phyloP scores from a whole-genome alignment of 1,284 basidiomycete genomes.

The Thecaphora frezii region DNA sequence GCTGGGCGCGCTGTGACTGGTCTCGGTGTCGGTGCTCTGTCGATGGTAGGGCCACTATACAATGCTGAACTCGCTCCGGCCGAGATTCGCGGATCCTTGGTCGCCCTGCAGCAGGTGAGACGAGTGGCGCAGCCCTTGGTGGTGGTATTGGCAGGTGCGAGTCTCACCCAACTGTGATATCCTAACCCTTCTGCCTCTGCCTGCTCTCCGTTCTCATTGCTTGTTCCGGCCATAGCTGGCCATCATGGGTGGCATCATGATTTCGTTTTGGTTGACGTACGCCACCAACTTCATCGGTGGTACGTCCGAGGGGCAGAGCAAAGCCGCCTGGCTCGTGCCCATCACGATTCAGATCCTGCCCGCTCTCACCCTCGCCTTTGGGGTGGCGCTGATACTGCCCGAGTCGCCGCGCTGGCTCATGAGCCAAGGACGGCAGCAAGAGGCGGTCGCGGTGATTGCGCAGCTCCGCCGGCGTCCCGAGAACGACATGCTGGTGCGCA shows the following conservation, averaged over 20 bases:
- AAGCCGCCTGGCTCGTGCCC: conserved; percentile 76
- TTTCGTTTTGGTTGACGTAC: conserved; percentile 78
- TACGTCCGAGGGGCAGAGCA: conserved; percentile 65
- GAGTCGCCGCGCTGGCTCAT: conserved; percentile 75
- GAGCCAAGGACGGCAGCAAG: conserved; percentile 72
- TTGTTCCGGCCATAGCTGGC: too few species aligned
- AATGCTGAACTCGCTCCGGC: conserved; percentile 80
- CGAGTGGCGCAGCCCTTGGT: too few species aligned
- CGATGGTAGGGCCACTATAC: conserved; percentile 72
- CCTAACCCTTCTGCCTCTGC: too few species aligned
- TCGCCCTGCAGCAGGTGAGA: conserved; percentile 76
- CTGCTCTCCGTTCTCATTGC: too few species aligned
- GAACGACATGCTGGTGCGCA: conserved; percentile 70
- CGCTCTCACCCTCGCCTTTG: conserved; percentile 68
- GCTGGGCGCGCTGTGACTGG: conserved; percentile 73
- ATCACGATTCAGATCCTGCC: conserved; percentile 75
- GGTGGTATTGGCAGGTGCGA: too few species aligned
- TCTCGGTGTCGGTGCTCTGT: conserved; percentile 75
- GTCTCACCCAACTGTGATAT: too few species aligned
- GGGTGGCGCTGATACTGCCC: conserved; percentile 67
- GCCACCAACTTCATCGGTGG: conserved; percentile 66
- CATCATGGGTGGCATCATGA: conserved; percentile 34
- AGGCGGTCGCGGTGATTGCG: conserved; percentile 70
- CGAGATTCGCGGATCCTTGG: conserved; percentile 75
- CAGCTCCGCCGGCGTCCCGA: conserved; percentile 66